These are phyloP conservation scores for Ophiostoma tasmaniense DNA, from an alignment of 2,329 filamentous ascomycete genomes.

Conservation along the genomic window DNA sequence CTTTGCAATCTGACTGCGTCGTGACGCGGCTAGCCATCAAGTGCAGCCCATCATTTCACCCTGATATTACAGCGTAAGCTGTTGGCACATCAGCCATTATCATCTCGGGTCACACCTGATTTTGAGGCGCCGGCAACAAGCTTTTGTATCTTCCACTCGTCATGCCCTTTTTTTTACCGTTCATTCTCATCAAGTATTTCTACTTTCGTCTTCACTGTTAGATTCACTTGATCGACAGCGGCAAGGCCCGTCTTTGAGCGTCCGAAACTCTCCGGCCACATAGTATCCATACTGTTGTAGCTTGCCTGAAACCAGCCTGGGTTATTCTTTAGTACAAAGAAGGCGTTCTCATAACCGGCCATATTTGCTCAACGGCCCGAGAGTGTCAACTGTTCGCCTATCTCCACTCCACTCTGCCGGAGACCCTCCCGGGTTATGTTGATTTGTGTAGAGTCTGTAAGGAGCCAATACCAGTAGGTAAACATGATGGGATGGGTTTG, in stretches of 20 bases:
- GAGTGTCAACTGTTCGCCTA: background rate
- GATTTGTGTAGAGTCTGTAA: background rate
- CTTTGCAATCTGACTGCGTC: background rate
- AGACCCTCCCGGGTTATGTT: background rate
- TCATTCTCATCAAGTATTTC: background rate
- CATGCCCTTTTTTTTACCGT: background rate
- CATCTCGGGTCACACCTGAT: background rate
- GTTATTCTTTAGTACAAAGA: background rate
- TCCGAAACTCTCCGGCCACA: background rate
- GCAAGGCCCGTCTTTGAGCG: background rate
- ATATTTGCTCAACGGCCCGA: slow-evolving; percentile 14
- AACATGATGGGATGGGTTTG: background rate
- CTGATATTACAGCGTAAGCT: no score
- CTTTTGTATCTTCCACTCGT: background rate
- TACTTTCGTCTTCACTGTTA: background rate
- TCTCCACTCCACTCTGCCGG: slow-evolving; percentile 11
- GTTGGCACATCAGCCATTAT: background rate
- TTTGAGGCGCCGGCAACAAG: background rate
- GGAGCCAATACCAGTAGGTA: background rate
- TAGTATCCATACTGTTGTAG: background rate
- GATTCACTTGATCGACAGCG: background rate
- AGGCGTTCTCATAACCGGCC: slow-evolving; percentile 7
- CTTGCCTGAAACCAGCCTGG: background rate
- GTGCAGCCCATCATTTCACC: background rate
- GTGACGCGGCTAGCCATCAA: background rate